Evolutionary conservation across 2,329 filamentous ascomycete genomes (phyloP), one percentile per base, ranked within the genome.

Genomic region (Fusarium sp.): DNA sequence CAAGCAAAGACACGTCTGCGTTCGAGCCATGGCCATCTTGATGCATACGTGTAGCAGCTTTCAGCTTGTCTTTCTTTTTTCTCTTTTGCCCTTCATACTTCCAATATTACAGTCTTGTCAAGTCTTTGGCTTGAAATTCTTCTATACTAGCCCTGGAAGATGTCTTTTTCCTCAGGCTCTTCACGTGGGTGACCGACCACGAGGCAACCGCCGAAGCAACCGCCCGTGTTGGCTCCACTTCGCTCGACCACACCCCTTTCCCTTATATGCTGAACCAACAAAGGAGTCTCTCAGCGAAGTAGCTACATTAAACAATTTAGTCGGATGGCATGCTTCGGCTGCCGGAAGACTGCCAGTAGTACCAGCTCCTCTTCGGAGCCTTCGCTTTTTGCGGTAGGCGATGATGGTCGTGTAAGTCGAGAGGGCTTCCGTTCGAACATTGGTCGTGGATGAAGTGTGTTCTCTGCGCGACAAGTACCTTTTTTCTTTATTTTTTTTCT

Each of bases 301-400:
- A 43, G 37, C 56, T 41, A 27, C 35, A 39, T 13, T 43, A 6
- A 27, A 27, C 14, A 2, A 25, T 30, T 16, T 59, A 32, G 27
- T 23, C n/a, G 34, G 7, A 56, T n/a, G 32, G 50, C n/a, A 20
- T 32, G 50, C 48, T 2, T 18, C 61, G 30, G 32, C 34, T 18
- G 23, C 14, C 5, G 23, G 23, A 14, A 8, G 5, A 14, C 43
- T 23, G 4, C 43, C 20, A 25, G 20, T 25, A 45, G 43, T 25
- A 16, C 3, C 23, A 8, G 3, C 14, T 37, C 52, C 43, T 58
- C n/a, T 11, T 43, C 13, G 32, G 39, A 56, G 45, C 65, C 63
- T 72, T 72, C 70, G 70, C 59, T 70, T 72, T 71, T 72, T 72
- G 34, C 20, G 20, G 54, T 25, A 16, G 8, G 20, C 4, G 54